Base-by-base conservation (phyloP, 1,284 basidiomycete species). In the Clitocybe nebularis region DNA sequence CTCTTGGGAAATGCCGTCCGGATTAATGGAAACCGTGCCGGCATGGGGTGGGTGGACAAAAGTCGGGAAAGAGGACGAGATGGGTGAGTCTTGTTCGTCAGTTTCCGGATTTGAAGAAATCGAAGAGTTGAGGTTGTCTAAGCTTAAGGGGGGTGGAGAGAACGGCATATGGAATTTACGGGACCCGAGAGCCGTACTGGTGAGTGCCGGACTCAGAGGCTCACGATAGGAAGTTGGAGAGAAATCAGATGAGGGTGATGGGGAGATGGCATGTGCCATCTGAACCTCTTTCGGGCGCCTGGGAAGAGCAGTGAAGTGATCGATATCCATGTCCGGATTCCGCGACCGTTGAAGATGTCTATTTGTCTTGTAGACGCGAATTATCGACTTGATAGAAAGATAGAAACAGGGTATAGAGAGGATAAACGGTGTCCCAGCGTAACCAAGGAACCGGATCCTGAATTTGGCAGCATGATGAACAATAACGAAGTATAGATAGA, bases 401-500 rank as follows among this genome's bases (percentile, higher is more conserved):
- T 66, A 59, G 23, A 81, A 60, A 29, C 71, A 75, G 3, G 81
- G 79, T 11, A 81, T 54, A 3, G 70, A 66, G 10, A 78, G 56
- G 24, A 78, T 43, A 48, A 79, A 66, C 0, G 79, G 72, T 13
- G 70, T 56, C 20, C 80, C 82, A 6, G 79, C 72, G 53, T 80
- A 82, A 39, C 77, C 74, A 10, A 81, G 50, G 41, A 83, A 71
- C 39, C 79, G 73, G 32, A 77, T 64, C 82, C 81, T 84, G 38
- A 22, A n/a, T n/a, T 42, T 20, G n/a, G 19, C 20, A 25, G 16
- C 23, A 33, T 25, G 21, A 13, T 28, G 30, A 19, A 17, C 8
- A 25, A 23, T 36, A 17, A 13, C 19, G 22, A 32, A 17, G 8
- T 29, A 25, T 2, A 39, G 19, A 36, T 26, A 16, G 19, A 17